Base-by-base conservation (phyloP, 176 grass and related monocot species). In the Oryza officinalis region DNA sequence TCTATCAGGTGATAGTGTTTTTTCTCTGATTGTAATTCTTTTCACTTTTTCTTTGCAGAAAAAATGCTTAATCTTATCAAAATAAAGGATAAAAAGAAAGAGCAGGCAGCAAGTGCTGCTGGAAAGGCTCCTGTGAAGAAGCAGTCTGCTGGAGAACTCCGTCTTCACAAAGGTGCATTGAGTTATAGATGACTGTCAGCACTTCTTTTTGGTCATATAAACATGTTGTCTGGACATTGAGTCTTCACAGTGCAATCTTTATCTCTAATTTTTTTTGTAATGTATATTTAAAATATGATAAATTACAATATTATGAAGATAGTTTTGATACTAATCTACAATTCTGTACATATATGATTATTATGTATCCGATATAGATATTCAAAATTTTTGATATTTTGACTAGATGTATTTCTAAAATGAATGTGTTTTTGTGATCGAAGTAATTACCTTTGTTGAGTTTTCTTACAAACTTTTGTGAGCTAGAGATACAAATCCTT, bases 21-120 rank as follows among this genome's bases (percentile, higher is more conserved):
- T 9, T 27, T 75, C 1, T 33, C 43, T 85, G 23, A 70, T 71
- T 69, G 31, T 86, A 57, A 25, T 75, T 50, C 0, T 72, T 67
- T 67, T 28, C 35, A 10, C 52, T 50, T 88, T 77, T 60, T 17
- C 18, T 76, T 43, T 82, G 45, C 71, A 90, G 85, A 85, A 91
- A 91, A 69, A 52, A 96, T 96, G 93, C 92, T 96, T 79, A 96
- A 92, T 65, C 90, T 96, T 76, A 89, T 96, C 57, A 96, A 96
- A 87, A 93, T 96, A 84, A 96, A 96, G 79, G 93, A 84, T 11
- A 90, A 96, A 82, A 92, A 91, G 86, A 92, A 85, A 81, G 93
- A 96, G 69, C 88, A 91, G 54, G 88, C 90, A 30, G 88, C 93
- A 81, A 92, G 85, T 91, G 81, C 88, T 70, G 78, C 77, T 96